Conservation (phyloP, 73 alveolate genomes). For the Paramecium bursaria region DNA sequence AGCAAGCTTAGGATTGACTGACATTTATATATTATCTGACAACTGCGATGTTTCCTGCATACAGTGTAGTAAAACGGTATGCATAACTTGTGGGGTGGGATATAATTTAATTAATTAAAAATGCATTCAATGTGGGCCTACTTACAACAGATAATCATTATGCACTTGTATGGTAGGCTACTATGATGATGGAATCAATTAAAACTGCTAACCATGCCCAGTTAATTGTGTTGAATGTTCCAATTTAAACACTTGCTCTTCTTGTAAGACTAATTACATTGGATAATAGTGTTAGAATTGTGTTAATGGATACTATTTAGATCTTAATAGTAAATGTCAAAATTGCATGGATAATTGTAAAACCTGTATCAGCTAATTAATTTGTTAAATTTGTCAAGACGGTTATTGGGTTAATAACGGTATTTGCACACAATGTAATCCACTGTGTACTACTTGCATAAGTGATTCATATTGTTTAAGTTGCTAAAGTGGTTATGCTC, state of each 20-base stretch:
- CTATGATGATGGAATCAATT: constrained; percentile 1
- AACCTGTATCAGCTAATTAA: too few species aligned
- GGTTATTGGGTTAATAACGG: too few species aligned
- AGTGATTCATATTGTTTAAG: too few species aligned
- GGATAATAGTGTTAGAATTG: background rate
- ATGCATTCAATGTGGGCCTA: background rate
- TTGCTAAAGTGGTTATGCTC: too few species aligned
- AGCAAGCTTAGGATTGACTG: constrained; percentile 23
- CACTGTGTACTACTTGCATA: too few species aligned
- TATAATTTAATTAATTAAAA: background rate
- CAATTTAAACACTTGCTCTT: background rate
- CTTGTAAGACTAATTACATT: background rate
- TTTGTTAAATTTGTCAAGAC: too few species aligned
- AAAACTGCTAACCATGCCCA: background rate
- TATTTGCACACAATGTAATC: constrained; percentile 6
- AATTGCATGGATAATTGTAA: background rate
- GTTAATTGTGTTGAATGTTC: too few species aligned
- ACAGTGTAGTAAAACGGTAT: background rate
- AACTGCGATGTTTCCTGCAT: background rate
- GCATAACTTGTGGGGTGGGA: background rate
- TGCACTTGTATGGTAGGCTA: background rate
- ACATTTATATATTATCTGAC: constrained; percentile 6
- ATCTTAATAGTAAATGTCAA: background rate
- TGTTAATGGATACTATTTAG: too few species aligned
- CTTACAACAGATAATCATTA: background rate